Evolutionary conservation across 1,139 yeast species (phyloP), one percentile per base, ranked within the genome.

Genomic region (Spathaspora sp.): DNA sequence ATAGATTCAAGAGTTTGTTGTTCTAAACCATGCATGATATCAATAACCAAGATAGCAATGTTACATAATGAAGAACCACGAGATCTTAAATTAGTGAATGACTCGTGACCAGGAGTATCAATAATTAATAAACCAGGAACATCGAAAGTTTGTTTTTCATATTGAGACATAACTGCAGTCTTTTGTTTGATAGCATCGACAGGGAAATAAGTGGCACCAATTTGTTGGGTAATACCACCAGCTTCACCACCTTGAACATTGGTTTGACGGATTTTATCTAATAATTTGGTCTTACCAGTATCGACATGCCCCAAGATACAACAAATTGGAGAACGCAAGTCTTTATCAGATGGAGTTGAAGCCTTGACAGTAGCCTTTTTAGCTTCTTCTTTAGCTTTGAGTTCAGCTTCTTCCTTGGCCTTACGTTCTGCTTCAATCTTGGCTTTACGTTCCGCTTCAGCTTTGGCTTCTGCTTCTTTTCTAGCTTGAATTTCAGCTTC

Each of bases 211-310:
- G 99, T 95, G 44, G 99, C 99, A 82, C 99, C 99, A 65, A 93
- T 93, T 72, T 93, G 99, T 80, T 93, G 99, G 56, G 99, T 93
- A 65, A 93, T 95, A 78, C 99, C 99, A 77, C 99, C 99, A 47
- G 99, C 99, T 76, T 93, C 99, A 65, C 99, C 99, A 68, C 97
- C 99, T 77, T 93, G 99, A 51, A 93, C 99, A 61, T 93, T 93
- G 42, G 98, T 95, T 76, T 93, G 97, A 76, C 99, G 95, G 56
- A 93, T 84, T 70, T 93, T 95, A 66, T 93, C 99, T 65, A 93
- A 79, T 56, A 93, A 80, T 67, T 93, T 93, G 53, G 99, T 93
- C 72, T 93, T 95, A 84, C 99, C 99, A 48, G 99, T 93, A 79
- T 93, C 99, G 68, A 93, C 99, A 76, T 93, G 99, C 65, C 99